These are phyloP conservation scores for Phytopythium boreale DNA, from an alignment of 352 stramenopile species.

Conservation along the genomic window DNA sequence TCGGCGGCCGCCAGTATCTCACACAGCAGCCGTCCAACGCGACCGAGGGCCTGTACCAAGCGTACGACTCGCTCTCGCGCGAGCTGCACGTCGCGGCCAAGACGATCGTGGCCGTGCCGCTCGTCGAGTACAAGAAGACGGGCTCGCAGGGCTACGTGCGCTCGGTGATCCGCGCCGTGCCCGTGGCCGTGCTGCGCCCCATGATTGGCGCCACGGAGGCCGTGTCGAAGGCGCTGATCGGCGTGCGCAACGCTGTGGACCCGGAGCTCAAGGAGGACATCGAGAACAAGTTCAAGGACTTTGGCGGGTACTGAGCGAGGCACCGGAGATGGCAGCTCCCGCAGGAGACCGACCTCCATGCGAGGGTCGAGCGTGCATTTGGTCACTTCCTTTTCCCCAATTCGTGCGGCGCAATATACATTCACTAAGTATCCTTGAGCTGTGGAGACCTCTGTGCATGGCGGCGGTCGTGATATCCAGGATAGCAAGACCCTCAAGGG, in stretches of 20 bases:
- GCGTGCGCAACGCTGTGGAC: conserved; percentile 84
- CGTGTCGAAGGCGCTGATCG: conserved; percentile 83
- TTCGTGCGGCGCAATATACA: no score
- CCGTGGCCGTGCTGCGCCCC: conserved; percentile 75
- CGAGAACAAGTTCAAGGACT: conserved; percentile 92
- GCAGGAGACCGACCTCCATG: no score
- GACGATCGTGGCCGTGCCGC: conserved; percentile 84
- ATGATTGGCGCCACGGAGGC: conserved; percentile 89
- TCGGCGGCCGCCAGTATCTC: conserved; percentile 78
- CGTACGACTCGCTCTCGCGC: conserved; percentile 80
- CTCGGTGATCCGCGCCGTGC: conserved; percentile 85
- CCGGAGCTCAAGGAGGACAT: conserved; percentile 89
- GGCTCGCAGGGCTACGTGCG: conserved; percentile 87
- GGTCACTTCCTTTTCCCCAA: not conserved
- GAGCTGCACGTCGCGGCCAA: conserved; percentile 84
- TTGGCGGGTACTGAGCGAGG: conserved; percentile 35
- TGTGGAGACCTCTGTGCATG: no score
- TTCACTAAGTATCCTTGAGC: no score
- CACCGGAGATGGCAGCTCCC: no score
- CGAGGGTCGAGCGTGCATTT: not conserved
- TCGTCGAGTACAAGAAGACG: conserved; percentile 91
- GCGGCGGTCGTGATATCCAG: no score
- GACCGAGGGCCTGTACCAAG: conserved; percentile 77
- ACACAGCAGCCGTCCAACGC: conserved; percentile 79
- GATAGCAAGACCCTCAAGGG: no score